Percentiles rank a stretch among this genome's conserved stretches.
These are phyloP conservation scores for Rhynchosporium agropyri DNA, from an alignment of 2,329 filamentous ascomycete species.

Conservation along the genomic window DNA sequence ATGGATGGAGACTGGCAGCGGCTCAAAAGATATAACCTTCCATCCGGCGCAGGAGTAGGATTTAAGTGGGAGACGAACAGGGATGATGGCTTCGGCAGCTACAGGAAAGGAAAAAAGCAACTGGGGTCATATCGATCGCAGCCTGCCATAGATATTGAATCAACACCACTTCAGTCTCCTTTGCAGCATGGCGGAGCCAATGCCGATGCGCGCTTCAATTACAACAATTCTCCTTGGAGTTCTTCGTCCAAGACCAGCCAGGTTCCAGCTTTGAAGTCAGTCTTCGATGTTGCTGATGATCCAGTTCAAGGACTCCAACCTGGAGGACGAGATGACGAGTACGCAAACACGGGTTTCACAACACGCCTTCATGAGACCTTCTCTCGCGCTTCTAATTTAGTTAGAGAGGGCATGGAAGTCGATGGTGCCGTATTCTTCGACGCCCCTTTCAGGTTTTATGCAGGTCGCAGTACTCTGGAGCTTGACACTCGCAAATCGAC, in stretches of 20 bases:
- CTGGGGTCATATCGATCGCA: not conserved
- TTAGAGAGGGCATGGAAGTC: constrained; percentile 37
- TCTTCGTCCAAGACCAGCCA: constrained; percentile 28
- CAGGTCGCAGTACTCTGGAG: constrained; percentile 34
- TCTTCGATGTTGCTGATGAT: constrained; percentile 26
- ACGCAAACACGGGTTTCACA: constrained; percentile 30
- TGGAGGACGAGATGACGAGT: constrained; percentile 25
- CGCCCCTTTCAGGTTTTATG: constrained; percentile 35
- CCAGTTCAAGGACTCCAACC: constrained; percentile 5
- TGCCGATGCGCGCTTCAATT: constrained; percentile 25
- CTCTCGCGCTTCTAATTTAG: constrained; percentile 39
- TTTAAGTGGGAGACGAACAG: constrained; percentile 35
- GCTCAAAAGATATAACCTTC: constrained; percentile 33
- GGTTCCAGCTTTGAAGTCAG: constrained; percentile 25
- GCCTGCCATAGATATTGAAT: not conserved
- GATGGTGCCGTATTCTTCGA: constrained; percentile 39
- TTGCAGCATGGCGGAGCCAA: constrained; percentile 27
- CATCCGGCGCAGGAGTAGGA: constrained; percentile 29
- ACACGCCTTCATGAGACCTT: constrained; percentile 34
- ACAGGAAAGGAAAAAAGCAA: constrained; percentile 20
- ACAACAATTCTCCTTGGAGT: constrained; percentile 34
- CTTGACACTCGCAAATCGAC: constrained; percentile 26
- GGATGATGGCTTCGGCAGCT: constrained; percentile 23
- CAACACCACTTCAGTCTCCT: constrained; percentile 24
- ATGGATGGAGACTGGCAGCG: constrained; percentile 37